phyloP scores from a whole-genome alignment of 164 flowering plant genomes.

The Amborella trichopoda region DNA sequence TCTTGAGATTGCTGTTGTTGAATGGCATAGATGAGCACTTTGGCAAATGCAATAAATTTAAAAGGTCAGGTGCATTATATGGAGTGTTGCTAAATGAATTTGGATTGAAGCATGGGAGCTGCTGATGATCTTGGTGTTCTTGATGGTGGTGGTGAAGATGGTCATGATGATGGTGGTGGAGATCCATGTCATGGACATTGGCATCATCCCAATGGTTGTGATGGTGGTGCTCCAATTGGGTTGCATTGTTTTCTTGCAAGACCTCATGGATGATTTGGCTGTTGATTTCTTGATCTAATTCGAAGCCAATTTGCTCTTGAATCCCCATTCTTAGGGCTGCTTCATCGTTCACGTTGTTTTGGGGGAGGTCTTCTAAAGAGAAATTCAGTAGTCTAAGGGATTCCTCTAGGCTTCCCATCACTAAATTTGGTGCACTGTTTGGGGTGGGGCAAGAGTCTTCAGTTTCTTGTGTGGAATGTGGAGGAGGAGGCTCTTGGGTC shows the following conservation, averaged over 20 bases:
- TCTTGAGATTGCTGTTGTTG: conserved; percentile 9
- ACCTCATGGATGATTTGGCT: conserved; percentile 18
- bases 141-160: conserved; percentile 4
- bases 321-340: conserved; percentile 16
- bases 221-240: conserved; percentile 11
- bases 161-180: conserved; percentile 4
- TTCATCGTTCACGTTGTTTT: conserved; percentile 6
- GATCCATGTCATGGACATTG: conserved; percentile 1
- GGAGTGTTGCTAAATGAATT: conserved; percentile 9
- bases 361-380: conserved; percentile 20
- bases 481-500: conserved; percentile 2
- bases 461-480: not conserved
- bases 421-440: not conserved
- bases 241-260: conserved; percentile 15
- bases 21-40: conserved; percentile 35
- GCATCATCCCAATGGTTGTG: conserved; percentile 13
- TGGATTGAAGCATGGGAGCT: conserved; percentile 19
- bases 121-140: conserved; percentile 8
- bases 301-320: conserved; percentile 19
- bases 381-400: conserved; percentile 14
- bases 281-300: conserved; percentile 14
- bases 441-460: conserved; percentile 6
- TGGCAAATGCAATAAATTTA: conserved; percentile 43
- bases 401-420: conserved; percentile 13
- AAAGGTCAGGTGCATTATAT: conserved; percentile 35